phyloP scores from a whole-genome alignment of 192 early-diverging fungal genomes.

The Rhizoclosmatium globosum region DNA sequence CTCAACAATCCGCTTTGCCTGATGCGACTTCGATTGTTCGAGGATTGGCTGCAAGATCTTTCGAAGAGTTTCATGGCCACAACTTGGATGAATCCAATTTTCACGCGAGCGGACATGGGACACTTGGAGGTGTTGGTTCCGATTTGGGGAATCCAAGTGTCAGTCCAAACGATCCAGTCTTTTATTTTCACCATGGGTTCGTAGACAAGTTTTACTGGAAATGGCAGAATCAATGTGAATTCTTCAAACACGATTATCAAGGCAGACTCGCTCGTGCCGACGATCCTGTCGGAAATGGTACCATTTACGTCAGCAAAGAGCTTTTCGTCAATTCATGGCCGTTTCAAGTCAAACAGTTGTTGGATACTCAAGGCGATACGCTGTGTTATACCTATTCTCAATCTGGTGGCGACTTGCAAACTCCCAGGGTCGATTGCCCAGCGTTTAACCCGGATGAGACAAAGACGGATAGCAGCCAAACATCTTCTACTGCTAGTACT shows the following conservation, averaged over 20 bases:
- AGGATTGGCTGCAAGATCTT: background rate
- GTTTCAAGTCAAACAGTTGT: constrained; percentile 8
- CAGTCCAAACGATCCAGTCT: constrained; percentile 20
- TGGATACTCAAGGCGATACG: constrained; percentile 29
- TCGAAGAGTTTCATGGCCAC: constrained; percentile 1
- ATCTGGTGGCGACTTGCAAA: constrained; percentile 10
- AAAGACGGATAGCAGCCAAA: background rate
- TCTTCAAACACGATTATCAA: constrained; percentile 11
- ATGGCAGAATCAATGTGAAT: constrained; percentile 6
- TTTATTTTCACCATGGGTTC: constrained; percentile 17
- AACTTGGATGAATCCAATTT: background rate
- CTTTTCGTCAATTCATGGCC: constrained; percentile 10
- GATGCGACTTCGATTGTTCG: constrained; percentile 2
- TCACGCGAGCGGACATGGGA: constrained; percentile 13
- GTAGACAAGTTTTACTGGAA: constrained; percentile 25
- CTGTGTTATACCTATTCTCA: constrained; percentile 33
- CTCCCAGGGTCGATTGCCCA: constrained; percentile 6
- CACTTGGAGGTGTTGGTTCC: background rate
- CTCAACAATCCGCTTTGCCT: background rate
- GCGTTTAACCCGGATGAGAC: background rate
- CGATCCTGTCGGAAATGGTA: constrained; percentile 17
- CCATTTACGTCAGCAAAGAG: background rate
- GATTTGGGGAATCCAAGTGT: constrained; percentile 7
- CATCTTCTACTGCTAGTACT: background rate
- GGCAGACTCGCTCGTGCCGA: background rate